Conservation (phyloP, 805 yeast species). For the Pichia gijzeniarum region DNA sequence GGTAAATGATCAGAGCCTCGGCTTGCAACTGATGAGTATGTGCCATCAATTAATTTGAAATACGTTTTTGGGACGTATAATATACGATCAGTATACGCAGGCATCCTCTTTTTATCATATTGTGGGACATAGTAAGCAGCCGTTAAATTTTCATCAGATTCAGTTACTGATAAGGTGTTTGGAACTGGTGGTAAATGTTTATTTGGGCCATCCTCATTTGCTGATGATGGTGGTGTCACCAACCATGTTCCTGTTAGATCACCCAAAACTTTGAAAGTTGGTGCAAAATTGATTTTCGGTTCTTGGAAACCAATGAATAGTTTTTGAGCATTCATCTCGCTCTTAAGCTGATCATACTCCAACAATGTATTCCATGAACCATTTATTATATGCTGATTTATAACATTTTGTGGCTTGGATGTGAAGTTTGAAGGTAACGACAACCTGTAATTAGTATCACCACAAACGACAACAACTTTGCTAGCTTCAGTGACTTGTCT, state of each 20-base stretch:
- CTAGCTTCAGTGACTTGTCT: conserved; percentile 5
- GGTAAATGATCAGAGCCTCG: conserved; percentile 51
- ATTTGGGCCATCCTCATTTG: not conserved
- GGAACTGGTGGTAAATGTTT: conserved; percentile 2
- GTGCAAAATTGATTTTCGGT: conserved; percentile 41
- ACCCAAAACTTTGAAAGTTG: conserved; percentile 43
- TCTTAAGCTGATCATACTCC: conserved; percentile 38
- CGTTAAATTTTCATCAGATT: not conserved
- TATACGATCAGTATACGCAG: conserved; percentile 57
- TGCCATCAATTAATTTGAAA: conserved; percentile 12
- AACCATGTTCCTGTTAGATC: conserved; percentile 11
- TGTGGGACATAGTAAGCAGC: conserved; percentile 10
- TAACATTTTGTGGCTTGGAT: conserved; percentile 6
- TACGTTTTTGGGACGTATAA: conserved; percentile 30
- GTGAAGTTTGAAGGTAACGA: conserved; percentile 14
- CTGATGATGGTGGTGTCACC: not conserved
- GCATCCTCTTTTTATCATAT: conserved; percentile 35
- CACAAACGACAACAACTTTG: conserved; percentile 36
- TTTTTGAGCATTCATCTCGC: conserved; percentile 28
- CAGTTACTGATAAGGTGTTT: not conserved
- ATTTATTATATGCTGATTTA: conserved; percentile 9
- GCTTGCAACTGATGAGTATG: conserved; percentile 21
- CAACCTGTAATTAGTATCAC: conserved; percentile 51
- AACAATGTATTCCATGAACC: conserved; percentile 32
- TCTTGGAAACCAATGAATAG: conserved; percentile 43